A percentile compares a stretch with the other conserved stretches of the same genome.
Evolutionary conservation across 164 flowering plant species (phyloP).

Genomic region (Magnolia kwangsiensis): DNA sequence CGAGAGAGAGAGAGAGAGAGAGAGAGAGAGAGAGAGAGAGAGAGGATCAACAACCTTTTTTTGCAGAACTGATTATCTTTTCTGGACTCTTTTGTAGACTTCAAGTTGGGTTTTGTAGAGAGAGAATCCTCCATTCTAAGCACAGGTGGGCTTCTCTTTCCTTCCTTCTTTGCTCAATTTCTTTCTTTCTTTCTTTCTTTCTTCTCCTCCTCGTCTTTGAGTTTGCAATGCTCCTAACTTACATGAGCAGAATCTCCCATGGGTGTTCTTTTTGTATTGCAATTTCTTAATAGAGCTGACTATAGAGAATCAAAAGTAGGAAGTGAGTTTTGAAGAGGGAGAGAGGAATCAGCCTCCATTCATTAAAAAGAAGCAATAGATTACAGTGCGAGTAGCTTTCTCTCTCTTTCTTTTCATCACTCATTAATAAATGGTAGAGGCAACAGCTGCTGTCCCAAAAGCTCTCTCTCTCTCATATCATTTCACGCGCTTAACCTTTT

Average conservation of each 20-base stretch:
- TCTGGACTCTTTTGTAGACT: slow-evolving; percentile 23
- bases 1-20: background rate
- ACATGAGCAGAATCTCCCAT: background rate
- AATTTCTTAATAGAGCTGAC: background rate
- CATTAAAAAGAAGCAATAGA: slow-evolving; percentile 16
- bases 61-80: slow-evolving; percentile 38
- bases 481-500: background rate
- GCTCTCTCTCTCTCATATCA: background rate
- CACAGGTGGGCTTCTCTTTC: background rate
- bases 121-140: slow-evolving; percentile 27
- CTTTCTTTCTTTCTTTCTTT: background rate
- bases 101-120: slow-evolving; percentile 21
- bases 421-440: slow-evolving; percentile 6
- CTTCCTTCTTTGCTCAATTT: no score
- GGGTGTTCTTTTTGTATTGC: background rate
- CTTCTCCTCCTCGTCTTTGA: background rate
- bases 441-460: background rate
- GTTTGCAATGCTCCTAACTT: background rate
- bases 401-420: slow-evolving; percentile 24
- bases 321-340: background rate
- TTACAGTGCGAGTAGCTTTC: slow-evolving; percentile 50
- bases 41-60: slow-evolving; percentile 29
- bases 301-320: slow-evolving; percentile 1
- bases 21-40: no score
- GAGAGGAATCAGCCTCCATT: background rate